Evolutionary conservation across 257 asterid species (phyloP), one percentile per base, ranked within the genome.

Genomic region (Nicotiana obtusifolia): DNA sequence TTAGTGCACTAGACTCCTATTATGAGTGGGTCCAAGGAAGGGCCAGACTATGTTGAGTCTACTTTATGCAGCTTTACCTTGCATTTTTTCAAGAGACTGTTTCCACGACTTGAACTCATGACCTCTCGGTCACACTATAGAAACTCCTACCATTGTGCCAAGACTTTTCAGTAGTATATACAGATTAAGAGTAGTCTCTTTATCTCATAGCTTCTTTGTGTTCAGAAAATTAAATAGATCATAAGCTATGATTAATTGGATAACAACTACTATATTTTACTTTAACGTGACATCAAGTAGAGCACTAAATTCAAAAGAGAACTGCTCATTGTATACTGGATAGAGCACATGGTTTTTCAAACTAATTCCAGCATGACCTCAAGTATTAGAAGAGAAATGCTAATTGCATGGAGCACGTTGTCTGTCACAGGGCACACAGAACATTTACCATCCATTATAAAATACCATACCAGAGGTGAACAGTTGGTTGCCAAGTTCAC

Each of bases 401-500:
- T 71, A 22, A 44, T 49, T 15, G 26, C 80, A 75, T 26, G 49
- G 44, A 75, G 80, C 62, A 73, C 78, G 14, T 22, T 22, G 14
- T 44, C 60, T 44, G 20, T 47, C 60, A 71, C 22, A 22, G 24
- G 37, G 60, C 35, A 47, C 80, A 49, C 80, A 49, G 17, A 49
- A 49, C 17, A 26, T 75, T 75, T 49, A 75, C 17, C 62, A 75
- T 75, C 24, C 62, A 75, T 24, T 19, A 49, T 9, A 73, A 49
- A 66, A 49, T 7, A 53, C 20, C 60, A 69, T 94, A 96, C 99
- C 97, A 96, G 88, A 57, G 99, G 89, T 76, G 98, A 88, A 84
- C 92, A 91, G 84, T 86, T 90, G 65, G 79, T 91, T 62, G 94
- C 92, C 76, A 92, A 80, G 84, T 84, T 85, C 76, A 86, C 92